Percentiles rank a stretch among this genome's conserved stretches.
Evolutionary conservation across 306 rosid species (phyloP).

Genomic region (Casuarina cunninghamiana): DNA sequence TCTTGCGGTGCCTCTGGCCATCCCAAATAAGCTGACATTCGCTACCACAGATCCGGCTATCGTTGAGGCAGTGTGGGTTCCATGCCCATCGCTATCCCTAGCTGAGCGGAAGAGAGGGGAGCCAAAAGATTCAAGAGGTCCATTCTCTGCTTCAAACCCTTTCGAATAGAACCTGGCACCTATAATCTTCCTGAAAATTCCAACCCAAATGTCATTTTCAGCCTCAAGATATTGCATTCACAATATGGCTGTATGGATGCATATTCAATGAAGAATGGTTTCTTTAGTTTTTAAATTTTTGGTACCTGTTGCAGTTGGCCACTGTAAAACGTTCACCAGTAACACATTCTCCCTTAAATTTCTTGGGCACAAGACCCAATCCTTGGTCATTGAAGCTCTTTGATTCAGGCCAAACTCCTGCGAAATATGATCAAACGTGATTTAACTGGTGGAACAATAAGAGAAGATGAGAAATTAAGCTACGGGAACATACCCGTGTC

Average conservation of each 20-base stretch:
- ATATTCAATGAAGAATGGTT: background rate
- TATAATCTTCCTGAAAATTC: slow-evolving; percentile 57
- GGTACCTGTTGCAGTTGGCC: slow-evolving; percentile 69
- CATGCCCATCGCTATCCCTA: slow-evolving; percentile 61
- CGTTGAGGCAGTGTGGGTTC: slow-evolving; percentile 76
- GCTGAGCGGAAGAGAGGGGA: slow-evolving; percentile 53
- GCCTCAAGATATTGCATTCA: slow-evolving; percentile 1
- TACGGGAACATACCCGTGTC: slow-evolving; percentile 53
- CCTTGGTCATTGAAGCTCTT: slow-evolving; percentile 67
- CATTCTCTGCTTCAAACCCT: slow-evolving; percentile 51
- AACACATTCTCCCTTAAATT: slow-evolving; percentile 67
- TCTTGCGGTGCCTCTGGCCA: slow-evolving; percentile 65
- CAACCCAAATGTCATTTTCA: slow-evolving; percentile 1
- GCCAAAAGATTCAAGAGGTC: slow-evolving; percentile 43
- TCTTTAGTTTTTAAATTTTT: slow-evolving; percentile 6
- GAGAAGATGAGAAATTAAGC: background rate
- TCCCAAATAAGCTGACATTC: slow-evolving; percentile 52
- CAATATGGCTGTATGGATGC: background rate
- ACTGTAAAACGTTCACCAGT: slow-evolving; percentile 57
- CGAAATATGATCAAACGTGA: slow-evolving; percentile 8
- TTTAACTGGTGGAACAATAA: background rate
- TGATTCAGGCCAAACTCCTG: slow-evolving; percentile 80
- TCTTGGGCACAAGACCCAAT: slow-evolving; percentile 59
- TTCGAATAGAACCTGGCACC: slow-evolving; percentile 55
- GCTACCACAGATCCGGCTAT: slow-evolving; percentile 60